Conservation (phyloP, 1,284 basidiomycete species). For the Trichosporon ovoides region DNA sequence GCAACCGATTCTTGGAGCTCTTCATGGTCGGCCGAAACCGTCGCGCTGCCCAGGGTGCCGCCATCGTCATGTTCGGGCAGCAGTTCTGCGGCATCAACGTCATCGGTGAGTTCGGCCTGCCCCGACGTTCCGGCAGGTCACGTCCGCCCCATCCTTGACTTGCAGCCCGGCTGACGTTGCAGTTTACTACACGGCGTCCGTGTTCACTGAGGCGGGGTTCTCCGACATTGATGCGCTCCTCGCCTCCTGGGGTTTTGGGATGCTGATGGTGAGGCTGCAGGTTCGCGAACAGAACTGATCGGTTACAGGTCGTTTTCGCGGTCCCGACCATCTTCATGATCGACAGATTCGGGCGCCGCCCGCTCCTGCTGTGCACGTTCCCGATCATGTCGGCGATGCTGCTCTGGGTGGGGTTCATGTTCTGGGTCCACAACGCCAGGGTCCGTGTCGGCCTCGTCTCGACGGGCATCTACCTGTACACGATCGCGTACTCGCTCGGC, state of each 20-base stretch:
- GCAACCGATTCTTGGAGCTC: slow-evolving; percentile 17
- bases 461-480: slow-evolving; percentile 19
- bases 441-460: slow-evolving; percentile 43
- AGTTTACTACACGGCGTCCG: slow-evolving; percentile 53
- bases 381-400: slow-evolving; percentile 50
- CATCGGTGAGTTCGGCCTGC: slow-evolving; percentile 8
- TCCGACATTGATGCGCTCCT: slow-evolving; percentile 48
- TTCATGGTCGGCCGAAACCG: slow-evolving; percentile 55
- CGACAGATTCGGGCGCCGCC: slow-evolving; percentile 59
- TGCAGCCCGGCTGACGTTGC: slow-evolving; percentile 27
- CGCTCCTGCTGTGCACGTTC: slow-evolving; percentile 60
- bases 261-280: slow-evolving; percentile 33
- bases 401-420: slow-evolving; percentile 47
- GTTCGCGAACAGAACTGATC: not conserved
- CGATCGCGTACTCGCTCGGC: slow-evolving; percentile 46
- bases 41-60: slow-evolving; percentile 57
- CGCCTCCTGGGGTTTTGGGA: slow-evolving; percentile 60
- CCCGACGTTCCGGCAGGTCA: no score
- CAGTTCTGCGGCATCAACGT: slow-evolving; percentile 40
- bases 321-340: slow-evolving; percentile 30
- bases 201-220: slow-evolving; percentile 58
- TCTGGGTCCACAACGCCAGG: not conserved
- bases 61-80: slow-evolving; percentile 62
- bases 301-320: slow-evolving; percentile 18
- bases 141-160: no score